A percentile compares a stretch with the other conserved stretches of the same genome.
Evolutionary conservation across 352 stramenopile genomes (phyloP).

Genomic region (Bremia lactucae): DNA sequence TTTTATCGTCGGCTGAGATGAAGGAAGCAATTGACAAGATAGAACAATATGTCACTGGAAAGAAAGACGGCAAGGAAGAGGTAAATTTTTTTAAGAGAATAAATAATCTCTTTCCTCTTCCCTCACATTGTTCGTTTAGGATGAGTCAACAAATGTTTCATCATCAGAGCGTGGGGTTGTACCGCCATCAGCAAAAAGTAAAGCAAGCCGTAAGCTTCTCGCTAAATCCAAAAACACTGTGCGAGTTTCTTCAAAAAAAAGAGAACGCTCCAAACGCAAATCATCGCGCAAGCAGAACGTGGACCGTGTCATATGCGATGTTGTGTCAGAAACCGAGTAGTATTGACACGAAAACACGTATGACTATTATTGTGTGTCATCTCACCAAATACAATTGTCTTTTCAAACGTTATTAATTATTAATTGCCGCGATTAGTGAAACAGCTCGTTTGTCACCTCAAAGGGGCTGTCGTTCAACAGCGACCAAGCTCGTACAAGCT

Average conservation of each 20-base stretch:
- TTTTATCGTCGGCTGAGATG: slow-evolving; percentile 42
- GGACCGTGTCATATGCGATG: slow-evolving; percentile 13
- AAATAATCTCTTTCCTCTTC: background rate
- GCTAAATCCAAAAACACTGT: slow-evolving; percentile 17
- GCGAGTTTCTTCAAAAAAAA: slow-evolving; percentile 18
- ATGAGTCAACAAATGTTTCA: slow-evolving; percentile 13
- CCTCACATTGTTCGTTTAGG: slow-evolving; percentile 1
- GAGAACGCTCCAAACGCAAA: slow-evolving; percentile 18
- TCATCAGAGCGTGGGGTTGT: slow-evolving; percentile 12
- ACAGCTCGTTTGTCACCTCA: slow-evolving; percentile 12
- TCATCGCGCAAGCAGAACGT: slow-evolving; percentile 19
- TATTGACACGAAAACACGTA: too few species aligned
- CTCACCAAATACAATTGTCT: too few species aligned
- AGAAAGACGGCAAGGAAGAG: slow-evolving; percentile 45
- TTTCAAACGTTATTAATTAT: background rate
- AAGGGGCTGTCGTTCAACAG: slow-evolving; percentile 24
- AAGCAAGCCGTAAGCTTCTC: slow-evolving; percentile 13
- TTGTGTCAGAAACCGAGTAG: slow-evolving; percentile 21
- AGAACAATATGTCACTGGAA: slow-evolving; percentile 39
- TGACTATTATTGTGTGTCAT: too few species aligned
- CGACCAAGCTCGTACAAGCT: slow-evolving; percentile 47
- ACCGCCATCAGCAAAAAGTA: slow-evolving; percentile 26
- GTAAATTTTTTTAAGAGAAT: slow-evolving; percentile 10
- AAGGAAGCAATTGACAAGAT: slow-evolving; percentile 69
- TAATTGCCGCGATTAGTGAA: too few species aligned